These are phyloP conservation scores for Climacium dendroides DNA, from an alignment of 225 moss, liverwort and hornwort genomes.

Conservation along the genomic window DNA sequence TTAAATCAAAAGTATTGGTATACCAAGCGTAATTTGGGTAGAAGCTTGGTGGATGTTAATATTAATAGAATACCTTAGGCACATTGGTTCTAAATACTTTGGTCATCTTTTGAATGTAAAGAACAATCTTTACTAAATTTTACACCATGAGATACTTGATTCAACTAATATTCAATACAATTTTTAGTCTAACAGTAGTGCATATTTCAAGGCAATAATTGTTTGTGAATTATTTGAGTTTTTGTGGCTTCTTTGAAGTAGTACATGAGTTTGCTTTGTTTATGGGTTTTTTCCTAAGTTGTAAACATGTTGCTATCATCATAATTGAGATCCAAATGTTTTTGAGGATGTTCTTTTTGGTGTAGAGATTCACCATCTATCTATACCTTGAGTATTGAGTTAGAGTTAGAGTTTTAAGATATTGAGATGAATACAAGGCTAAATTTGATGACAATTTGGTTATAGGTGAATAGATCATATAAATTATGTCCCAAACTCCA, in stretches of 20 bases:
- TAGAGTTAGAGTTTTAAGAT: neutral
- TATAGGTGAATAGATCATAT: neutral
- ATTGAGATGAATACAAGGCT: neutral
- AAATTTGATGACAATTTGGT: neutral
- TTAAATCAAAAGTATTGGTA: neutral
- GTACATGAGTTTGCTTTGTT: neutral
- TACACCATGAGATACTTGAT: accelerated
- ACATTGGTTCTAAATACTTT: neutral
- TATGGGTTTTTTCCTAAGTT: neutral
- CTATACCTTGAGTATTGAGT: neutral
- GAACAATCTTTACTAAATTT: neutral
- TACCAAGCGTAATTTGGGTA: neutral
- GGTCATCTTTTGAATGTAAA: neutral
- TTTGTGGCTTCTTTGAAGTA: neutral
- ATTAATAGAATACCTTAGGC: neutral
- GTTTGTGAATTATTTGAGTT: neutral
- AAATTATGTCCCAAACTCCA: neutral
- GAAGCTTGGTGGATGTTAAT: accelerated
- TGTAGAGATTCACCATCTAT: neutral
- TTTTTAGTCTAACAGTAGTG: neutral
- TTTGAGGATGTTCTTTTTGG: neutral
- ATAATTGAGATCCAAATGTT: neutral
- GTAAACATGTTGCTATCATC: neutral
- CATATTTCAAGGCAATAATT: neutral
- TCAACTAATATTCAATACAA: neutral